Evolutionary conservation across 2,329 filamentous ascomycete species (phyloP).

Genomic region (Alternaria alternata): DNA sequence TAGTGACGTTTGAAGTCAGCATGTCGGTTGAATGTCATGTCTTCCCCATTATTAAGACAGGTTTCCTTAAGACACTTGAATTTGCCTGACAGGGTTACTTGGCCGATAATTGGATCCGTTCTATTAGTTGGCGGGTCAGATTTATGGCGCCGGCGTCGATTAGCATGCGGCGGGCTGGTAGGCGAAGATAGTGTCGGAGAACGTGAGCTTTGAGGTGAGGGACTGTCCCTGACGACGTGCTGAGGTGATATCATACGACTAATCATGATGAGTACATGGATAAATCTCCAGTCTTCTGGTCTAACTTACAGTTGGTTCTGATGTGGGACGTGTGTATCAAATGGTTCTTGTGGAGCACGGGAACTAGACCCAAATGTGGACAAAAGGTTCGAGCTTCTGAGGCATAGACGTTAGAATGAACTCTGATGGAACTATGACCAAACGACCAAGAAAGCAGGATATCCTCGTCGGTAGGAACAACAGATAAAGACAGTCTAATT

Average conservation of each 20-base stretch:
- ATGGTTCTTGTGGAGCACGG: background rate
- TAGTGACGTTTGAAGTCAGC: constrained; percentile 45
- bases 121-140: background rate
- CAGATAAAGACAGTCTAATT: background rate
- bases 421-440: background rate
- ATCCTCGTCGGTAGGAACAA: too few relatives aligned
- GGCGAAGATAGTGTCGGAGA: constrained; percentile 1
- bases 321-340: background rate
- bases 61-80: constrained; percentile 33
- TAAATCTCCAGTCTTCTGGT: background rate
- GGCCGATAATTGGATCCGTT: constrained; percentile 28
- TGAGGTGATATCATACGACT: background rate
- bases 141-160: background rate
- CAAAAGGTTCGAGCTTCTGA: background rate
- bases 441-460: background rate
- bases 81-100: constrained; percentile 32
- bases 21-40: constrained; percentile 36
- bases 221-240: background rate
- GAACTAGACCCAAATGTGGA: background rate
- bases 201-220: background rate
- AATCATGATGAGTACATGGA: background rate
- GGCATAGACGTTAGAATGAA: background rate
- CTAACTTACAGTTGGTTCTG: background rate
- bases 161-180: background rate
- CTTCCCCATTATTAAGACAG: constrained; percentile 18